phyloP scores from a whole-genome alignment of 2,329 filamentous ascomycete genomes.

The Colletotrichum sidae region DNA sequence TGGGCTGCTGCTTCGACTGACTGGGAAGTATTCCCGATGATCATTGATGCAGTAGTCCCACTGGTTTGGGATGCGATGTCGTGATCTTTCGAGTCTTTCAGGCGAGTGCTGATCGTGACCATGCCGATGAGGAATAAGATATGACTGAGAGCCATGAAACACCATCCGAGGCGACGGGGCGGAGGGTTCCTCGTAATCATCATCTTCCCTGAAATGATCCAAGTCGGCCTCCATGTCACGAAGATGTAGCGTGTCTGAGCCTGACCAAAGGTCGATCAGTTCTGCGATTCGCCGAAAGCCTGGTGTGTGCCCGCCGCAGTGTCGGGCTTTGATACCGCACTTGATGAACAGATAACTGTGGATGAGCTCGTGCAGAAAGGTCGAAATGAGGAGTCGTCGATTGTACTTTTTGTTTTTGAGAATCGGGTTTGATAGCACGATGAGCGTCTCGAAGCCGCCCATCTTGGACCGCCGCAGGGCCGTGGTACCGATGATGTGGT shows the following conservation, averaged over 20 bases:
- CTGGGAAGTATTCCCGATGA: slow-evolving; percentile 26
- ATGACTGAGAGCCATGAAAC: slow-evolving; percentile 14
- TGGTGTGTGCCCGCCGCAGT: slow-evolving; percentile 68
- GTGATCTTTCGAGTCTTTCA: slow-evolving; percentile 14
- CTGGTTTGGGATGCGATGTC: slow-evolving; percentile 22
- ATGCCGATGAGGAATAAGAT: slow-evolving; percentile 29
- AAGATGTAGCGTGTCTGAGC: slow-evolving; percentile 64
- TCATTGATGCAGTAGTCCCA: slow-evolving; percentile 38
- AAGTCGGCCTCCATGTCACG: slow-evolving; percentile 72
- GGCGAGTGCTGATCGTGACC: slow-evolving; percentile 20
- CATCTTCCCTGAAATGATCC: slow-evolving; percentile 59
- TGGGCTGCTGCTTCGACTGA: slow-evolving; percentile 29
- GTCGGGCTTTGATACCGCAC: slow-evolving; percentile 68
- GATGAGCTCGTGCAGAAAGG: slow-evolving; percentile 75
- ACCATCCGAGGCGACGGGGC: no score
- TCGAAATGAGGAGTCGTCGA: slow-evolving; percentile 70
- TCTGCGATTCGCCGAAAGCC: slow-evolving; percentile 70
- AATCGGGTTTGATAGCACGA: slow-evolving; percentile 70
- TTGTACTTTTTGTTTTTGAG: slow-evolving; percentile 68
- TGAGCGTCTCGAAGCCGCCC: slow-evolving; percentile 71
- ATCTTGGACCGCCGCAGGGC: slow-evolving; percentile 62
- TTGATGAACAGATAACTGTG: slow-evolving; percentile 74
- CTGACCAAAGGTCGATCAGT: slow-evolving; percentile 72
- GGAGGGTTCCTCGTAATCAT: slow-evolving; percentile 31
- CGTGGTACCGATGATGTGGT: slow-evolving; percentile 71